A percentile compares a stretch with the other conserved stretches of the same genome.
phyloP scores from a whole-genome alignment of 352 stramenopile species.

The Phytophthora macrochlamydospora region DNA sequence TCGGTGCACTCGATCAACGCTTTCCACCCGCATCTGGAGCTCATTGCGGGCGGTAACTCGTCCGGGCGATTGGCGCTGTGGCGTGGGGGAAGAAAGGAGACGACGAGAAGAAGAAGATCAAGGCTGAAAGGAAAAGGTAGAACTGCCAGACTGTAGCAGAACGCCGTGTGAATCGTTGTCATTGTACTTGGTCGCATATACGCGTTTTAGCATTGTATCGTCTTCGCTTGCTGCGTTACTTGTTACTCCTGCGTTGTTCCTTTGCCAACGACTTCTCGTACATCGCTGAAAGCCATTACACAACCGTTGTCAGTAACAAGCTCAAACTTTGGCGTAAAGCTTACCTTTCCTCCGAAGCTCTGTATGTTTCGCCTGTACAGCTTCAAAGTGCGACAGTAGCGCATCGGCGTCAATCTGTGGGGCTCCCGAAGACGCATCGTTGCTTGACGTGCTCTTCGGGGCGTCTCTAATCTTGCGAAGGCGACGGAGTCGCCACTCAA shows the following conservation, averaged over 20 bases:
- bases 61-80: conserved; percentile 73
- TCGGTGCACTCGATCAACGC: conserved; percentile 90
- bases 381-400: conserved; percentile 77
- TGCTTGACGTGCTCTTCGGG: conserved; percentile 21
- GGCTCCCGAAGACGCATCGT: conserved; percentile 10
- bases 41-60: conserved; percentile 81
- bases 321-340: not conserved
- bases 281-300: conserved; percentile 28
- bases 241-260: conserved; percentile 36
- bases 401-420: conserved; percentile 53
- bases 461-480: conserved; percentile 17
- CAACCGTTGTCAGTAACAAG: not conserved
- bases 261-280: conserved; percentile 75
- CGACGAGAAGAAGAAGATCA: conserved; percentile 23
- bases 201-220: conserved; percentile 15
- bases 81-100: conserved; percentile 34
- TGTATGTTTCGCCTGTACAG: conserved; percentile 73
- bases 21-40: conserved; percentile 77
- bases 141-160: not conserved
- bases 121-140: conserved; percentile 14
- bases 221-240: conserved; percentile 8
- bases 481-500: conserved; percentile 41
- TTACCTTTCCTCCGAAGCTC: conserved; percentile 75
- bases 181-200: conserved; percentile 9
- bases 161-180: conserved; percentile 8